phyloP scores from a whole-genome alignment of 352 stramenopile species.

The Thraustochytrium striatum region DNA sequence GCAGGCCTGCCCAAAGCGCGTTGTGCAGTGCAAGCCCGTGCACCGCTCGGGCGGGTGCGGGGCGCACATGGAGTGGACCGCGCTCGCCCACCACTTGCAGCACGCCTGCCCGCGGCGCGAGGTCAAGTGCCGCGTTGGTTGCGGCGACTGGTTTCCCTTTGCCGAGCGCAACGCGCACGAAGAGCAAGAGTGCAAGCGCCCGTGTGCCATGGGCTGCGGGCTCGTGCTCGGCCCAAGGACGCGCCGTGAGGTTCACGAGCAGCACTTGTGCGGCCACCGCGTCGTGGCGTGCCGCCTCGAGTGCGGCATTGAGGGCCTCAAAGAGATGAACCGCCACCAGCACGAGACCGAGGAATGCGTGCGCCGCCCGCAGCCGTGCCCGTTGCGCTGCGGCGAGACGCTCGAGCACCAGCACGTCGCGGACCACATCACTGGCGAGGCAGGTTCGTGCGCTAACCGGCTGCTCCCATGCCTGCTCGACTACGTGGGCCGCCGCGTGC shows the following conservation, averaged over 20 bases:
- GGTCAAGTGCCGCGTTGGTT: slow-evolving; percentile 49
- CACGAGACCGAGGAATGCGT: slow-evolving; percentile 52
- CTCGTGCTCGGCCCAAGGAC: slow-evolving; percentile 46
- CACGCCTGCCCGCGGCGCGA: slow-evolving; percentile 39
- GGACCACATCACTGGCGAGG: not conserved
- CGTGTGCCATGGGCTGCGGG: slow-evolving; percentile 48
- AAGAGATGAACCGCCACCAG: not conserved
- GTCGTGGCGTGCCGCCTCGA: slow-evolving; percentile 50
- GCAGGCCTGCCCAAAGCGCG: slow-evolving; percentile 38
- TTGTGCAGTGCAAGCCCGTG: slow-evolving; percentile 44
- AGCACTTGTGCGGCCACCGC: slow-evolving; percentile 45
- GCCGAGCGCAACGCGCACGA: slow-evolving; percentile 50
- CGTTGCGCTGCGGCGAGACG: slow-evolving; percentile 49
- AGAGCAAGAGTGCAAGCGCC: slow-evolving; percentile 49
- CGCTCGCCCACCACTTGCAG: slow-evolving; percentile 33
- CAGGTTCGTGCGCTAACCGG: slow-evolving; percentile 6
- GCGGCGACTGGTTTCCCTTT: slow-evolving; percentile 40
- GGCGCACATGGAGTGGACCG: slow-evolving; percentile 38
- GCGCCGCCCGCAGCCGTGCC: slow-evolving; percentile 48
- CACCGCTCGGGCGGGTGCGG: slow-evolving; percentile 9
- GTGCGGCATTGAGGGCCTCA: slow-evolving; percentile 50
- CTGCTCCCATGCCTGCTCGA: slow-evolving; percentile 24
- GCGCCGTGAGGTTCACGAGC: slow-evolving; percentile 50
- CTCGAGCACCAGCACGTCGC: slow-evolving; percentile 13
- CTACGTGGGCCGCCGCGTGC: slow-evolving; percentile 14